Base-by-base conservation (phyloP, 306 rosid species). In the Parietaria judaica region DNA sequence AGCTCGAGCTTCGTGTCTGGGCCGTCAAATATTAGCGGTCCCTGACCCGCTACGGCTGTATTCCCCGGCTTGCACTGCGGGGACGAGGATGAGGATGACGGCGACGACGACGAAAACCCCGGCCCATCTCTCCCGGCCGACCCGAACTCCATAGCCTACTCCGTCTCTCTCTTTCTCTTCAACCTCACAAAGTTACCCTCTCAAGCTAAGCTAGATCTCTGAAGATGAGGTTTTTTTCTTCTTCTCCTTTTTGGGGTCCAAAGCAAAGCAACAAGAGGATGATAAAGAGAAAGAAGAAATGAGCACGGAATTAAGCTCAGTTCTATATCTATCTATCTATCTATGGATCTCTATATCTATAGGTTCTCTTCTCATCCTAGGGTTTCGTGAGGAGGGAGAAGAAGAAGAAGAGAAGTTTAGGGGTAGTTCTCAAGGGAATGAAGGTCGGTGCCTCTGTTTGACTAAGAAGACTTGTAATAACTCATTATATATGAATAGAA, bases 381-480 rank as follows among this genome's bases (percentile, higher is more conserved):
- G 53, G 53, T n/a, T 49, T 49, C n/a, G 9, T 49, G 14, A 49
- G 53, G 5, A 49, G 15, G 6, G 53, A 49, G 53, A n/a, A 49
- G 53, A 49, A 49, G 53, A 49, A 10, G 53, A n/a, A 49, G 53
- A 49, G 10, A n/a, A n/a, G 14, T 49, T 49, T 49, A 3, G 53
- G 53, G 66, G 76, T 61, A 49, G 76, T 61, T 75, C 75, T 75
- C 70, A 56, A 51, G 37, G 66, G 66, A 70, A 66, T 15, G 69
- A 70, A 37, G 66, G 76, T 65, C 73, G 80, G 76, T 71, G 80
- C 64, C 62, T 71, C 15, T 58, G 54, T 68, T 76, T 76, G 81
- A 72, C 73, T 64, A 59, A 54, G 61, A 67, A 67, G 67, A 38
- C 8, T n/a, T 8, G 1, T 2, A 37, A 3, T 36, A 12, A 61